These are phyloP conservation scores for Leucogyrophana mollusca DNA, from an alignment of 768 basidiomycete species.

Conservation along the genomic window DNA sequence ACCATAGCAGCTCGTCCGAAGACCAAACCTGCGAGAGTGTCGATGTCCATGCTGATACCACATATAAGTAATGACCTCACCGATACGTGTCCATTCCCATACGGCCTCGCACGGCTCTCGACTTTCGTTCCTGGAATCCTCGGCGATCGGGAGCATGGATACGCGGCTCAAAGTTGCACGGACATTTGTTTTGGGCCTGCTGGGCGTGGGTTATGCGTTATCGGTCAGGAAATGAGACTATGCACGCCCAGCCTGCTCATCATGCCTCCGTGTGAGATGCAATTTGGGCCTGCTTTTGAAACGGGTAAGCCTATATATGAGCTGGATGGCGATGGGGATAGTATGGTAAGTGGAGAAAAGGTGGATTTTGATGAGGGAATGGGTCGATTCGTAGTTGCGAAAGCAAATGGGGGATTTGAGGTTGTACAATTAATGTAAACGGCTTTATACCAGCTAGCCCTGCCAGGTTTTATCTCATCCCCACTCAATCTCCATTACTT, in stretches of 20 bases:
- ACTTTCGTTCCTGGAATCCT: constrained; percentile 6
- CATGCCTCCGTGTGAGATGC: constrained; percentile 28
- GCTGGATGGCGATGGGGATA: constrained; percentile 8
- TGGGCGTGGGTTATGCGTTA: constrained; percentile 26
- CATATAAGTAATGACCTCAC: constrained; percentile 8
- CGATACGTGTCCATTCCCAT: constrained; percentile 13
- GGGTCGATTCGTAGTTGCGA: constrained; percentile 29
- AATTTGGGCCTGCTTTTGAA: constrained; percentile 26
- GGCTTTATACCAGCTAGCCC: background rate
- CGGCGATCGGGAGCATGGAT: background rate
- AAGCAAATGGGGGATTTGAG: constrained; percentile 22
- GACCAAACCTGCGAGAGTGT: constrained; percentile 11
- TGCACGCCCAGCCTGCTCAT: constrained; percentile 21
- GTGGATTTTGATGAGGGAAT: constrained; percentile 31
- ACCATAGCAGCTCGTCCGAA: constrained; percentile 24
- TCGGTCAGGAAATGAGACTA: constrained; percentile 20
- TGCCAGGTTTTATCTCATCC: too few relatives aligned
- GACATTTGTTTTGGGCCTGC: constrained; percentile 21
- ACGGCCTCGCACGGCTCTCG: constrained; percentile 16
- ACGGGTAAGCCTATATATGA: constrained; percentile 16
- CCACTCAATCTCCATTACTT: too few relatives aligned
- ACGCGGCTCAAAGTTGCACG: constrained; percentile 9
- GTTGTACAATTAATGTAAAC: constrained; percentile 16
- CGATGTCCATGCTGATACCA: constrained; percentile 24
- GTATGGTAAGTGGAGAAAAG: constrained; percentile 9